Evolutionary conservation across 1,284 basidiomycete species (phyloP).

Genomic region (Cutaneotrichosporon sp.): DNA sequence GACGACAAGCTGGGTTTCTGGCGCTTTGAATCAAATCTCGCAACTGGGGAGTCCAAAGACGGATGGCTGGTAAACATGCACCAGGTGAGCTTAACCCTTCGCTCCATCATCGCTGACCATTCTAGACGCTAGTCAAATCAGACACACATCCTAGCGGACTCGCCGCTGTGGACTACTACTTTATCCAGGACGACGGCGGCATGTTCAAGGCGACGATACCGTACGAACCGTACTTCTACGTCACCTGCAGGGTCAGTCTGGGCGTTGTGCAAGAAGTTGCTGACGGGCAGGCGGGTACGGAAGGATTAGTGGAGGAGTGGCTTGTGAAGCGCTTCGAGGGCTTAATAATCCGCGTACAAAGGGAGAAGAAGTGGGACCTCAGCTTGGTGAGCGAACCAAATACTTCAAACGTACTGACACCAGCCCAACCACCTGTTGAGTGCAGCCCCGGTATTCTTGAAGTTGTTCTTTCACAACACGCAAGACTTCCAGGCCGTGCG

Average conservation of each 20-base stretch:
- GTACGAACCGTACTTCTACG: slow-evolving; percentile 92
- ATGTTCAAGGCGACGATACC: slow-evolving; percentile 93
- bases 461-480: slow-evolving; percentile 87
- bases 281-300: slow-evolving; percentile 65
- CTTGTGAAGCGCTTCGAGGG: slow-evolving; percentile 90
- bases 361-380: slow-evolving; percentile 88
- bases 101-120: slow-evolving; percentile 3
- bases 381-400: slow-evolving; percentile 57
- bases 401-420: background rate
- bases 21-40: slow-evolving; percentile 56
- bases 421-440: slow-evolving; percentile 92
- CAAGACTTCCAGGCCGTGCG: slow-evolving; percentile 83
- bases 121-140: slow-evolving; percentile 77
- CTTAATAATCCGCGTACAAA: slow-evolving; percentile 67
- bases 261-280: background rate
- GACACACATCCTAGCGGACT: slow-evolving; percentile 71
- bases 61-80: slow-evolving; percentile 99
- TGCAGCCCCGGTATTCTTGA: slow-evolving; percentile 78
- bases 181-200: slow-evolving; percentile 92
- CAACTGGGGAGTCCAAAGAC: slow-evolving; percentile 63
- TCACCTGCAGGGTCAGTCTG: slow-evolving; percentile 74
- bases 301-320: slow-evolving; percentile 93
- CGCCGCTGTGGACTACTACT: slow-evolving; percentile 93
- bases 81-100: slow-evolving; percentile 59
- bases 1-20: slow-evolving; percentile 91